Evolutionary conservation across 2,329 filamentous ascomycete species (phyloP).

Genomic region (Rutstroemia sp.): DNA sequence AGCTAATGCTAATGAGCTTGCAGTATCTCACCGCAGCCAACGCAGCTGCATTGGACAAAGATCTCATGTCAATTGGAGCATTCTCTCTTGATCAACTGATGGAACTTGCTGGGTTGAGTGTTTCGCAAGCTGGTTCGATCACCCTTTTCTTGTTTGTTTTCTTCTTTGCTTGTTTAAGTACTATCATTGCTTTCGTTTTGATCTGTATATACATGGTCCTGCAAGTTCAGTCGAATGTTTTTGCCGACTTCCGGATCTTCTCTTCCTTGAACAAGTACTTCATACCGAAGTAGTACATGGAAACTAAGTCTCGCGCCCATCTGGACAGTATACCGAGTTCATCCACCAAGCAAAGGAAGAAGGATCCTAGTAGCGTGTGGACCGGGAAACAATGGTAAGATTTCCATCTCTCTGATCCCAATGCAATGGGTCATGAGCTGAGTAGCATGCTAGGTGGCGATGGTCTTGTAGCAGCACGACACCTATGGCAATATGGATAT

Average conservation of each 20-base stretch:
- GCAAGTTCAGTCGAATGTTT: background rate
- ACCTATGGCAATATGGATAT: slow-evolving; percentile 89
- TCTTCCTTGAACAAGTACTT: no score
- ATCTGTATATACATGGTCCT: background rate
- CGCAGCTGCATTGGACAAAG: slow-evolving; percentile 81
- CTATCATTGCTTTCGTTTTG: background rate
- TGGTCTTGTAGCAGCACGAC: slow-evolving; percentile 86
- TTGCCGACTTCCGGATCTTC: background rate
- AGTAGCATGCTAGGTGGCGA: slow-evolving; percentile 61
- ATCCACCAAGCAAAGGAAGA: slow-evolving; percentile 64
- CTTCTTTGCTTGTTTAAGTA: background rate
- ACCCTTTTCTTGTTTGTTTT: background rate
- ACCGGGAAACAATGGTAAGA: slow-evolving; percentile 63
- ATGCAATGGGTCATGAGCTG: no score
- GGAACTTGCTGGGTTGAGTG: slow-evolving; percentile 89
- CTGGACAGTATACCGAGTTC: slow-evolving; percentile 67
- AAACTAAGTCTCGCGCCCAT: background rate
- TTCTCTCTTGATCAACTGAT: slow-evolving; percentile 96
- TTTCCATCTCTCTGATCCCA: background rate
- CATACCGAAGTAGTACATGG: no score
- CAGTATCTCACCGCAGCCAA: slow-evolving; percentile 84
- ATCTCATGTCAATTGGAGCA: slow-evolving; percentile 81
- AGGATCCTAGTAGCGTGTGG: slow-evolving; percentile 85
- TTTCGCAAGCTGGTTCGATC: slow-evolving; percentile 73
- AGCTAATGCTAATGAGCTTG: background rate